Conservation (phyloP, 2,329 filamentous ascomycete species). For the Pyrenochaeta sp. region DNA sequence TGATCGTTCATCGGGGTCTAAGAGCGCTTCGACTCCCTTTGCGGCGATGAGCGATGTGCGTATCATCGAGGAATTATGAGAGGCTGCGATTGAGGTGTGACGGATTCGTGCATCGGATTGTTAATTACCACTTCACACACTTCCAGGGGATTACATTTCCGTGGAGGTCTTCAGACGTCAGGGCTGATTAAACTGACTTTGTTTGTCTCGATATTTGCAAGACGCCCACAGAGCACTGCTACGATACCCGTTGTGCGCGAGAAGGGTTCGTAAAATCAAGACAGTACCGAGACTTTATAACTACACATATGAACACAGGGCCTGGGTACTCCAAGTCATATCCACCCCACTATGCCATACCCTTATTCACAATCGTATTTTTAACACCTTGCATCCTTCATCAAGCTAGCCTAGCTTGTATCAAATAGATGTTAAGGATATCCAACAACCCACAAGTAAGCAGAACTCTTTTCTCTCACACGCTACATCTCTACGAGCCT, state of each 20-base stretch:
- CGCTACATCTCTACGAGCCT: not conserved
- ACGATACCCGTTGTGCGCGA: no score
- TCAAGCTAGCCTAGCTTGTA: not conserved
- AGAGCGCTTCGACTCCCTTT: constrained; percentile 26
- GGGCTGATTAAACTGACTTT: no score
- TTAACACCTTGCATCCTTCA: not conserved
- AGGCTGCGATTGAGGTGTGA: not conserved
- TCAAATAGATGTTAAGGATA: not conserved
- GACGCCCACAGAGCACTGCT: no score
- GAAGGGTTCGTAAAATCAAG: no score
- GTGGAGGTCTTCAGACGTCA: not conserved
- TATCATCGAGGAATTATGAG: constrained; percentile 22
- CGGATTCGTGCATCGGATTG: not conserved
- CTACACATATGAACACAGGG: not conserved
- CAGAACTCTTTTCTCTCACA: no score
- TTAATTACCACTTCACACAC: not conserved
- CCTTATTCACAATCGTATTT: not conserved
- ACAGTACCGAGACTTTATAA: not conserved
- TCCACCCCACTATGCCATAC: not conserved
- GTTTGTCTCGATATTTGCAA: no score
- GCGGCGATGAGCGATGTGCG: constrained; percentile 30
- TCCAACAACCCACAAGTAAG: no score
- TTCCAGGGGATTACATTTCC: not conserved
- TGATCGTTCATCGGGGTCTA: constrained; percentile 18
- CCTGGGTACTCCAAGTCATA: not conserved